phyloP scores from a whole-genome alignment of 192 early-diverging fungal species.

The Rhizoclosmatium globosum region DNA sequence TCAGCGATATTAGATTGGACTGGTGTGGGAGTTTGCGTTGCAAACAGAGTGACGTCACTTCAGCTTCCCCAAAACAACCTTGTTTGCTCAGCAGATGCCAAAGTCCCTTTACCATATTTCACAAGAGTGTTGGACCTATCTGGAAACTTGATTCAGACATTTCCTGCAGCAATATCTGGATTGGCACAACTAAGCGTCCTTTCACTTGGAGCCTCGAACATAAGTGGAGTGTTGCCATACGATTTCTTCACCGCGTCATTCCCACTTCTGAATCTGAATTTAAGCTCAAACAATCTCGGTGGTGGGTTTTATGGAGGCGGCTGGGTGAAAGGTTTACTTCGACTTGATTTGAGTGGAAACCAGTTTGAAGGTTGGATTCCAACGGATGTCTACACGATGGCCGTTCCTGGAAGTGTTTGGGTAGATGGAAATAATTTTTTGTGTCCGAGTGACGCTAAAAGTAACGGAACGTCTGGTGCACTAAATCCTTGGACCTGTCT shows the following conservation, averaged over 20 bases:
- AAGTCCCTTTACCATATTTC: not conserved
- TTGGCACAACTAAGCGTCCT: conserved; percentile 11
- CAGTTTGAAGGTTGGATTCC: conserved; percentile 32
- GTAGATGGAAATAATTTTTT: conserved; percentile 3
- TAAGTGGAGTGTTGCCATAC: not conserved
- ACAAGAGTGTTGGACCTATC: not conserved
- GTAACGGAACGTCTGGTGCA: not conserved
- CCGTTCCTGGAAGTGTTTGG: not conserved
- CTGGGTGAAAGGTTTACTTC: conserved; percentile 6
- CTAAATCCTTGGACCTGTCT: conserved; percentile 2
- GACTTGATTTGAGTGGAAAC: conserved; percentile 16
- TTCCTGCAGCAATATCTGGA: conserved; percentile 2
- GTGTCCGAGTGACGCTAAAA: not conserved
- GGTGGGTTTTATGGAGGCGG: not conserved
- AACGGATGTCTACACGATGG: not conserved
- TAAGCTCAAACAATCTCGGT: conserved; percentile 10
- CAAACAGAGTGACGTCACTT: conserved; percentile 4
- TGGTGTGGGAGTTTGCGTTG: conserved; percentile 12
- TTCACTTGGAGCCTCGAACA: not conserved
- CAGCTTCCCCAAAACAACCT: conserved; percentile 16
- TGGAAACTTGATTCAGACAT: not conserved
- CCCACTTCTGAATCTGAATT: conserved; percentile 15
- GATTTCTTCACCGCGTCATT: conserved; percentile 5
- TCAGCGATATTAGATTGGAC: not conserved
- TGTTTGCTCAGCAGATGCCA: not conserved